A percentile compares a stretch with the other conserved stretches of the same genome.
Conservation (phyloP, 306 rosid genomes). For the Nissolia schottii region DNA sequence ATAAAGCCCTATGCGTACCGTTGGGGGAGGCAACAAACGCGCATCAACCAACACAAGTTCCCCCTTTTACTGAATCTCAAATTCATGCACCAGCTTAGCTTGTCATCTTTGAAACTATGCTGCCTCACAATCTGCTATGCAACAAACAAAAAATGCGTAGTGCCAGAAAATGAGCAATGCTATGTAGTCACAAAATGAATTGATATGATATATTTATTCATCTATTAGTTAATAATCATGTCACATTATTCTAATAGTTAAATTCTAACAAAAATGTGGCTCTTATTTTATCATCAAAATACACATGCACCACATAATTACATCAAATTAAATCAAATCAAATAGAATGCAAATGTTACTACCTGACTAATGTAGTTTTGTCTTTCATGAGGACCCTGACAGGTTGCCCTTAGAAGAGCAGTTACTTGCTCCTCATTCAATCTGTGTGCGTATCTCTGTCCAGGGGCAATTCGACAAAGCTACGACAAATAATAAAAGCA, state of each 20-base stretch:
- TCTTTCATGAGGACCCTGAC: conserved; percentile 53
- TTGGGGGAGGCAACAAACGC: conserved; percentile 65
- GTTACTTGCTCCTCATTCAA: conserved; percentile 61
- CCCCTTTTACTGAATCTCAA: conserved; percentile 41
- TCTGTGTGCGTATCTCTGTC: conserved; percentile 65
- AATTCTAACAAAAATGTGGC: no score
- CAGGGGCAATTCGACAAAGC: conserved; percentile 53
- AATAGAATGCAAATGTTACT: no score
- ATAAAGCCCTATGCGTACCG: conserved; percentile 35
- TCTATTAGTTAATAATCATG: no score
- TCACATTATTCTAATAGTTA: no score
- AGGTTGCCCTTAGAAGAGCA: conserved; percentile 51
- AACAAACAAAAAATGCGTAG: no score
- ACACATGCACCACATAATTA: no score
- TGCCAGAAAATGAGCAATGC: no score
- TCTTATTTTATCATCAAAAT: no score
- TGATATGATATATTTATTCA: no score
- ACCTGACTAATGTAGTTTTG: conserved; percentile 31
- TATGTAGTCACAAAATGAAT: no score
- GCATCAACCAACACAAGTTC: conserved; percentile 39
- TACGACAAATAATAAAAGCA: not conserved
- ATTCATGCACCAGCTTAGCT: conserved; percentile 28
- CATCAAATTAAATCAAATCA: no score
- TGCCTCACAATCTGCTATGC: conserved; percentile 26
- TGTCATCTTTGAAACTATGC: conserved; percentile 23